Evolutionary conservation across 1,139 yeast genomes (phyloP), one percentile per base, ranked within the genome.

Genomic region (Protomyces inundatus): DNA sequence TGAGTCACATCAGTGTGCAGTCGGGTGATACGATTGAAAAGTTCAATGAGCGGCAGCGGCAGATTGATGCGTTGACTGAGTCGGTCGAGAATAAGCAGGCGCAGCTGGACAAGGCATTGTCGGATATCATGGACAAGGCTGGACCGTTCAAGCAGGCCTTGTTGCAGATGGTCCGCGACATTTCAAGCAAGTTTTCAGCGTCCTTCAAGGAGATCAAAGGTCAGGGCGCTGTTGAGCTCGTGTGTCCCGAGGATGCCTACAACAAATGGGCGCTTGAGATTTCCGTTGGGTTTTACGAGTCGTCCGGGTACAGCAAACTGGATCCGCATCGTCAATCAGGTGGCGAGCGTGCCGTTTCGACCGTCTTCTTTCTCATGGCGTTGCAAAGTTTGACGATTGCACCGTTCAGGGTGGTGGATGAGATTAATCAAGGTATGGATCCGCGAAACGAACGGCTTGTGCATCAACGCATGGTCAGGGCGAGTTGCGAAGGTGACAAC

Each of bases 361-460:
- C 98, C 0, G 91, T 93, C 6, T 83, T 90, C 66, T 95, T 88
- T 72, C 82, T 95, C 70, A 88, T 95, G 81, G 87, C 98, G 0
- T 77, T 95, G 67, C 99, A 95, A 76, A 93, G 91, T n/a, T 79
- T 89, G 66, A 86, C 97, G 0, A 82, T 82, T 51, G 90, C 97
- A 0, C 98, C 98, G 7, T 90, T 95, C 72, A 80, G 98, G 71
- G 93, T 93, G 2, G 97, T 95, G 5, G 99, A 95, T 75, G 99
- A 95, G 77, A 95, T 95, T 68, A 95, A 95, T 74, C 99, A 95
- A 77, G 99, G 98, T 68, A 91, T 95, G 98, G 99, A 95, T 76
- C 90, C 96, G 6, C 83, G 83, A 67, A 93, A 93, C 72, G 98
- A 95, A 75, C 83, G 95, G 68, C 81, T 84, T 77, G 95, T 95